Percentiles rank a stretch among this genome's conserved stretches.
Evolutionary conservation across 2,329 filamentous ascomycete genomes (phyloP).

Genomic region (Sodiomyces alkalinus): DNA sequence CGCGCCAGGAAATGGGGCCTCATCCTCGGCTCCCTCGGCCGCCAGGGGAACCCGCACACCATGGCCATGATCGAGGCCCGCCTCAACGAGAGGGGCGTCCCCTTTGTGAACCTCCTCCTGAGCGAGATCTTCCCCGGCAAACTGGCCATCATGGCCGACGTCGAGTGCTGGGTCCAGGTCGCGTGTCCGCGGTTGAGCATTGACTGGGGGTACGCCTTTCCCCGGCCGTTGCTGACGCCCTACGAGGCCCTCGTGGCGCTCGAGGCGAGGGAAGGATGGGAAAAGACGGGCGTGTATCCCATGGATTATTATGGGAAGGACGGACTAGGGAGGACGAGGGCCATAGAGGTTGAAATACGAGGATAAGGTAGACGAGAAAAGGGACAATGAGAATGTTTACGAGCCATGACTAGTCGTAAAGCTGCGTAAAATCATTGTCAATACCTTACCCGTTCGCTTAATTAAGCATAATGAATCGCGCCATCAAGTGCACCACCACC

Average conservation of each 20-base stretch:
- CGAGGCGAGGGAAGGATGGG: conserved; percentile 64
- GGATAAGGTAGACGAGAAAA: too few relatives aligned
- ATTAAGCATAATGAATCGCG: too few relatives aligned
- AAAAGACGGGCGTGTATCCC: conserved; percentile 59
- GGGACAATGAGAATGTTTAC: too few relatives aligned
- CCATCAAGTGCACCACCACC: too few relatives aligned
- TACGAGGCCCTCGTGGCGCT: conserved; percentile 92
- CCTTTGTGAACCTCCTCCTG: conserved; percentile 71
- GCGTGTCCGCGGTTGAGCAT: conserved; percentile 95
- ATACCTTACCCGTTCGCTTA: too few relatives aligned
- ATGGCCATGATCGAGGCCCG: conserved; percentile 73
- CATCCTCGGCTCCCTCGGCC: conserved; percentile 80
- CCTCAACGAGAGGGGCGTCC: conserved; percentile 55
- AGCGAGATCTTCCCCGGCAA: conserved; percentile 97
- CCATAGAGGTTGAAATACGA: conserved; percentile 17
- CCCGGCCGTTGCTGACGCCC: conserved; percentile 73
- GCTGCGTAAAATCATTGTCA: too few relatives aligned
- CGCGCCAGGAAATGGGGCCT: conserved; percentile 82
- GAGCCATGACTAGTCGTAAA: too few relatives aligned
- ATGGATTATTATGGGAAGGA: conserved; percentile 98
- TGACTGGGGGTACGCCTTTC: conserved; percentile 97
- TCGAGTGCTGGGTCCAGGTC: conserved; percentile 97
- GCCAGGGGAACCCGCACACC: conserved; percentile 91
- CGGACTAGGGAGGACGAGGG: conserved; percentile 67
- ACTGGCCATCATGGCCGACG: conserved; percentile 79